Base-by-base conservation (phyloP, 2,329 filamentous ascomycete species). In the Ceratocystis diversiconidia region DNA sequence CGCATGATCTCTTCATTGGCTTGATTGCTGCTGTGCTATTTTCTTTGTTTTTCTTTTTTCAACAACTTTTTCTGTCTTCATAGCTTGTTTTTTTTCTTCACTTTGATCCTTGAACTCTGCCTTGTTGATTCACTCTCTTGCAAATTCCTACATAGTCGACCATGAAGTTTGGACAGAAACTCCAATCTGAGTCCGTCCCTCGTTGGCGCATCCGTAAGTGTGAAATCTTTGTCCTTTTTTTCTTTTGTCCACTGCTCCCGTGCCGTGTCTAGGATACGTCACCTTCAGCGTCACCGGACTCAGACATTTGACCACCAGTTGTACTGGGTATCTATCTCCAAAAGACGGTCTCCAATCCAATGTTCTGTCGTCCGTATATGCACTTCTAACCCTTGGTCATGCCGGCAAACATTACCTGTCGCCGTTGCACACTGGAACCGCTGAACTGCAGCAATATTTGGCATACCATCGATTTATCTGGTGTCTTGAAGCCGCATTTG, bases 101-200 rank as follows among this genome's bases (percentile, higher is more conserved):
- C 57, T 6, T 32, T 32, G 55, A 32, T 32, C 30, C 30, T 32
- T 32, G 30, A 10, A 12, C 36, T 41, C 36, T 15, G 10, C 12
- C 36, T 32, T 32, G 6, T 32, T 6, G 30, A 32, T 32, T 8
- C 46, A 50, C n/a, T 3, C 12, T 50, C 46, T 22, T 50, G 46
- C 3, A 32, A 32, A 57, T 32, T n/a, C 5, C 15, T 17, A 2
- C 19, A 30, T 36, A 30, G 2, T 36, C 28, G 15, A 44, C 28
- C 63, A 77, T 77, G 75, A 77, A 77, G 70, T 77, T 75, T 70
- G 75, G 75, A 66, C 69, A 74, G 44, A 64, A 61, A 8, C 64
- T 68, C 41, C 64, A 68, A 59, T 66, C 66, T 3, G 66, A 68
- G 43, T 68, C 67, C 25, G 65, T 68, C 59, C 67, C 65, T 57